A percentile compares a stretch with the other conserved stretches of the same genome.
phyloP scores from a whole-genome alignment of 2,329 filamentous ascomycete species.

The Diaporthe humulicola region DNA sequence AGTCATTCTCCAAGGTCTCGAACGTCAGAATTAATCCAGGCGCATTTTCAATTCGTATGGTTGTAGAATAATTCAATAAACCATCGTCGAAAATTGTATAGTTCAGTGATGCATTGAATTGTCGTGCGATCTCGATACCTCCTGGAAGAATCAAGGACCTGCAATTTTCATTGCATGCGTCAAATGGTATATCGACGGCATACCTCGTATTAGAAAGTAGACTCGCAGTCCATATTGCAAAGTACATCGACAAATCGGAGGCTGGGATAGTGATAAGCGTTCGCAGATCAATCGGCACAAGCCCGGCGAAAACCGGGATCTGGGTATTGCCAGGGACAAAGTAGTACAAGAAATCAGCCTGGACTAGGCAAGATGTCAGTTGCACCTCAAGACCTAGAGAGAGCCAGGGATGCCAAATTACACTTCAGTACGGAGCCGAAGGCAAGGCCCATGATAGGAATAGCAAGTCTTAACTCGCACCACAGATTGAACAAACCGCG shows the following conservation, averaged over 20 bases:
- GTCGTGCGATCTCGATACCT: neutral
- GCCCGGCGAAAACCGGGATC: neutral
- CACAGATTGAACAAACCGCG: neutral
- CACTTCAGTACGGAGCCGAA: conserved; percentile 16
- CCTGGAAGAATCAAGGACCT: conserved; percentile 14
- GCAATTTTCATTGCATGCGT: neutral
- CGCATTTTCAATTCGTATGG: conserved; percentile 3
- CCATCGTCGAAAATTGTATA: conserved; percentile 1
- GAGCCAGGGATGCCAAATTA: neutral
- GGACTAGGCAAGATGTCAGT: neutral
- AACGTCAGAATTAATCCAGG: neutral
- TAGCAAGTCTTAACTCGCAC: conserved; percentile 10
- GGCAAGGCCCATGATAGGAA: conserved; percentile 1
- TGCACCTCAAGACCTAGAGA: neutral
- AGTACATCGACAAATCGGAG: neutral
- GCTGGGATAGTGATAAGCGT: conserved; percentile 4
- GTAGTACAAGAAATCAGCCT: conserved; percentile 10
- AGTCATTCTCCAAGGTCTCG: neutral
- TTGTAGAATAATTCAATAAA: neutral
- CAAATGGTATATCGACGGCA: neutral
- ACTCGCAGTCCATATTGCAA: conserved; percentile 15
- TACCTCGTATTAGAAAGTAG: conserved; percentile 12
- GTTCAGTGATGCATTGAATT: conserved; percentile 6
- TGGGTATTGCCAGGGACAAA: neutral
- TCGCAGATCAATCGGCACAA: conserved; percentile 1